A percentile compares a stretch with the other conserved stretches of the same genome.
These are phyloP conservation scores for Apophysomyces sp. DNA, from an alignment of 371 early-diverging fungal genomes.

Conservation along the genomic window DNA sequence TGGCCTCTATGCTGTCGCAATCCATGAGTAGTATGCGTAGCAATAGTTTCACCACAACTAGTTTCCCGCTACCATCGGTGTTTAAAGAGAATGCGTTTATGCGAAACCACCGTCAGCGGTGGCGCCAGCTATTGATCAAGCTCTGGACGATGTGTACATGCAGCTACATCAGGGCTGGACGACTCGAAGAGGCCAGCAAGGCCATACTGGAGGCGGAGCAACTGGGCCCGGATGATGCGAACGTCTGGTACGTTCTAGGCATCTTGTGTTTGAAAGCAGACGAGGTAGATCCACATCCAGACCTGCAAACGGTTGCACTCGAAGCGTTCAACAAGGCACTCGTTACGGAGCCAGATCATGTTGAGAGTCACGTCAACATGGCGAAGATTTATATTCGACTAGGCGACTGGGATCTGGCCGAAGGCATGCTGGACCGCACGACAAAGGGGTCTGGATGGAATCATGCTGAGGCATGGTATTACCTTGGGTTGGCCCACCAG, in stretches of 20 bases:
- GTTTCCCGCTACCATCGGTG: background rate
- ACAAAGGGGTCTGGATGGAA: constrained; percentile 39
- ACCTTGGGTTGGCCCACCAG: constrained; percentile 22
- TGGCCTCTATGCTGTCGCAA: background rate
- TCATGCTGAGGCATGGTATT: constrained; percentile 35
- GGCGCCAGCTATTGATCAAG: constrained; percentile 28
- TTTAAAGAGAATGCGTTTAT: constrained; percentile 11
- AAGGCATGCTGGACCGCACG: constrained; percentile 25
- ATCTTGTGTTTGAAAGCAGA: constrained; percentile 37
- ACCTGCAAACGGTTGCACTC: constrained; percentile 30
- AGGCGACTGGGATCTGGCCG: constrained; percentile 30
- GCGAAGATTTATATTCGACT: constrained; percentile 20
- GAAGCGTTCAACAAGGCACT: constrained; percentile 52
- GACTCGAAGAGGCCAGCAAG: constrained; percentile 59
- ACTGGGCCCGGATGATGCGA: constrained; percentile 44
- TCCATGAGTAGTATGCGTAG: background rate
- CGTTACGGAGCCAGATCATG: constrained; percentile 37
- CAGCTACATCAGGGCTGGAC: constrained; percentile 55
- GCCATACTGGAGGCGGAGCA: constrained; percentile 67
- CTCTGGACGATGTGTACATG: constrained; percentile 63
- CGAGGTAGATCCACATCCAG: constrained; percentile 1
- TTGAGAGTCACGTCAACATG: constrained; percentile 19
- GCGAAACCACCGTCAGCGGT: constrained; percentile 20
- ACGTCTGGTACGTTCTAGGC: constrained; percentile 61
- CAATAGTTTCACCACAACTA: background rate